These are phyloP conservation scores for Vigna reflexopilosa DNA, from an alignment of 306 rosid species.

Conservation along the genomic window DNA sequence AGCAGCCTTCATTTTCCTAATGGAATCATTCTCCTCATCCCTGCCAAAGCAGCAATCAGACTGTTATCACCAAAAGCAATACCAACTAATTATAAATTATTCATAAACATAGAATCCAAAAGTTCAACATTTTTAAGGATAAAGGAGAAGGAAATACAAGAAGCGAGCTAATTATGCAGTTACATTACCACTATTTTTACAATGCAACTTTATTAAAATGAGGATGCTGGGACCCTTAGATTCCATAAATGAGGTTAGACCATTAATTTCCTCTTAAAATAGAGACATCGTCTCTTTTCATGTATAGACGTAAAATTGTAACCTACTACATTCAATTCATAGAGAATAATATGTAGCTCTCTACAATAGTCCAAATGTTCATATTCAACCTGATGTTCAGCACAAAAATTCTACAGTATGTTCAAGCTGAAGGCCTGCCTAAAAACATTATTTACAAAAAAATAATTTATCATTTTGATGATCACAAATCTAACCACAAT, in stretches of 20 bases:
- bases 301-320: background rate
- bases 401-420: background rate
- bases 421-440: slow-evolving; percentile 24
- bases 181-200: slow-evolving; percentile 13
- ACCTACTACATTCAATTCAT: background rate
- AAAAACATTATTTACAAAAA: background rate
- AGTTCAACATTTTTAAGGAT: background rate
- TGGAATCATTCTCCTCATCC: slow-evolving; percentile 79
- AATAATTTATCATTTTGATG: background rate
- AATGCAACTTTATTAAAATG: background rate
- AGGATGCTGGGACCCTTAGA: slow-evolving; percentile 2
- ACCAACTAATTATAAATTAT: slow-evolving; percentile 38
- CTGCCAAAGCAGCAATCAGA: slow-evolving; percentile 61
- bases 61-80: slow-evolving; percentile 46
- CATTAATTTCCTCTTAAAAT: slow-evolving; percentile 12
- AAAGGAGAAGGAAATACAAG: slow-evolving; percentile 9
- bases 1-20: slow-evolving; percentile 83
- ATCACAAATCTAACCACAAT: slow-evolving; percentile 1
- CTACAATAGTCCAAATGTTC: background rate
- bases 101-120: slow-evolving; percentile 8
- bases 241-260: slow-evolving; percentile 5
- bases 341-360: background rate
- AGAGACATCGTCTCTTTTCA: slow-evolving; percentile 14
- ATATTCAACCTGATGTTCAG: background rate
- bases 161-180: slow-evolving; percentile 11